Evolutionary conservation across 306 rosid genomes (phyloP).

Genomic region (Medicago lupulina): DNA sequence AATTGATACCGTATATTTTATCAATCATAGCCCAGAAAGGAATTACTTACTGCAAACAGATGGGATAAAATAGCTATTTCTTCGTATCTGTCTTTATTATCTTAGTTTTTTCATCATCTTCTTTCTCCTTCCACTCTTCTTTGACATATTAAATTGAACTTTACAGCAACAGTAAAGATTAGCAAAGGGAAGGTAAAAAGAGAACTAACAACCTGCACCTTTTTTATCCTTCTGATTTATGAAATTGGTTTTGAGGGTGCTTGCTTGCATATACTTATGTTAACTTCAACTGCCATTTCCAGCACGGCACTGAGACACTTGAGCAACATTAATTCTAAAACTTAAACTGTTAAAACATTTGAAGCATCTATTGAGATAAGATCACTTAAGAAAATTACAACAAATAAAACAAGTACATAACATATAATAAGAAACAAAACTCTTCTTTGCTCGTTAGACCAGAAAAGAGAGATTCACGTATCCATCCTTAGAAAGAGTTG

Average conservation of each 20-base stretch:
- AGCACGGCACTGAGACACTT: background rate
- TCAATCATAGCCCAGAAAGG: background rate
- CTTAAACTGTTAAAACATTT: background rate
- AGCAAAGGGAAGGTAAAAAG: background rate
- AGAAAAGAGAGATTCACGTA: background rate
- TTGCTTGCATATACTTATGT: background rate
- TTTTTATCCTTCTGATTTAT: background rate
- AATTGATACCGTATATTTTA: background rate
- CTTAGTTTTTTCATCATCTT: background rate
- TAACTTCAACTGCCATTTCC: conserved; percentile 14
- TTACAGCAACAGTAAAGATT: background rate
- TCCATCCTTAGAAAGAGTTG: background rate
- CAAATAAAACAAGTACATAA: background rate
- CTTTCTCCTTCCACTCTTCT: background rate
- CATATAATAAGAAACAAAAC: background rate
- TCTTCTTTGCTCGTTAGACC: background rate
- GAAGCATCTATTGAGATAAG: background rate
- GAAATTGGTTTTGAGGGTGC: too few relatives aligned
- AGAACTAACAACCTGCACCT: background rate
- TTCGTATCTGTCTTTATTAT: background rate
- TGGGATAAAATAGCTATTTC: background rate
- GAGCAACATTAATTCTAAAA: background rate
- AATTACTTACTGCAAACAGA: background rate
- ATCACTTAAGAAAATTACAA: background rate
- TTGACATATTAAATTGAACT: background rate